Evolutionary conservation across 495 filamentous ascomycete species (phyloP), one percentile per base, ranked within the genome.

Genomic region (Xylaria nigripes): DNA sequence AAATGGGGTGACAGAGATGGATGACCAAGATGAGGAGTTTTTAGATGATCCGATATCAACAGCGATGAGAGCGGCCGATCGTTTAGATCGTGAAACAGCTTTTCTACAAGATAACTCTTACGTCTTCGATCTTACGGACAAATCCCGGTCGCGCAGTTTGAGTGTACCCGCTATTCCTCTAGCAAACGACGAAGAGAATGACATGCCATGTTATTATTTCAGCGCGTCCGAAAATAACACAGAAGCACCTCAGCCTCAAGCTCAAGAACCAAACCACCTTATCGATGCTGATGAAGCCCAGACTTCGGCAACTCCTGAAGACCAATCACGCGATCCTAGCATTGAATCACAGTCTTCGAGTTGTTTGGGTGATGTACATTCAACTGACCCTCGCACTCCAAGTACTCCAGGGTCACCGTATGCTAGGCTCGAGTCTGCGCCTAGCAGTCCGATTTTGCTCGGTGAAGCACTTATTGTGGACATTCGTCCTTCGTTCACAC

Each of bases 11-110:
- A 19, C 15, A 16, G 55, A 50, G 24, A 22, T n/a, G 12, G 45
- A 32, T 9, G 43, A 42, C 18, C 45, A 54, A 42, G 43, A 56
- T 43, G 36, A 51, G 29, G 46, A 53, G 23, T 18, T 51, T 29
- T 36, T 45, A 18, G 64, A 67, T 12, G 70, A 77, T 48, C 75
- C 71, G 18, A 68, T 69, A 23, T 63, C 65, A 1, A 61, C 61
- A 30, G 74, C 75, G 27, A 78, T 79, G 76, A 69, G 71, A 54
- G 74, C 71, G 7, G 75, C 76, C 3, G 76, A 78, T 34, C 69
- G 66, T n/a, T 70, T 79, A 7, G 72, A 78, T 59, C 63, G 60
- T 30, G 62, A 74, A 47, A 78, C 74, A 1, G 71, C 73, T 32
- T 68, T 58, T 7, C 57, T 77, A 10, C 73, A 78, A 48, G 60